Evolutionary conservation across 2,329 filamentous ascomycete genomes (phyloP), one percentile per base, ranked within the genome.

Genomic region (Monosporascus sp.): DNA sequence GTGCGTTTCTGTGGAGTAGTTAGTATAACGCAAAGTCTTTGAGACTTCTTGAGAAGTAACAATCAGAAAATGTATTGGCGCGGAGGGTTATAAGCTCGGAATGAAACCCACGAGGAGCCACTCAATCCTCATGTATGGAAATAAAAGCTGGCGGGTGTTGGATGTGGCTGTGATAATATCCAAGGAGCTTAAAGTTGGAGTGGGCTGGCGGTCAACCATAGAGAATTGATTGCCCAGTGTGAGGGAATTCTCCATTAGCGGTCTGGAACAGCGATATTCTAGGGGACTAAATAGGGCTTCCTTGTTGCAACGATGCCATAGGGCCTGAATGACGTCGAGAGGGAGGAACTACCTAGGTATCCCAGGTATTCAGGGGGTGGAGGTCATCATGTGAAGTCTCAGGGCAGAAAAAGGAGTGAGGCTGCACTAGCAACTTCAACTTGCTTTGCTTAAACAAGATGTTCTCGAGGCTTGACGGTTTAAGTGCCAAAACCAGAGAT

Each of bases 1-100:
- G 78, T 65, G 79, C 80, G 72, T 80, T 81, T 63, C 79, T 82
- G 59, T 56, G 24, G 47, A 50, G 55, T 50, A 49, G 53, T 62
- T 56, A 71, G 70, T 62, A 63, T 62, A 55, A 24, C 37, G 51
- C 52, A 49, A 51, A 56, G 55, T 58, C 49, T 45, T 45, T 31
- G 4, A 46, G 20, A 22, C 14, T 45, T 45, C 43, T 24, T 15
- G 22, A 8, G 14, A 17, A 46, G 20, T 27, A 27, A 46, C 6
- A 27, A 6, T 46, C 11, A 24, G 8, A 31, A 46, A 51, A 49
- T 46, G 47, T 18, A 15, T 52, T 48, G 27, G 11, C 37, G 9
- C 5, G 37, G 7, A 22, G n/a, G 41, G 41, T 25, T 44, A n/a
- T 6, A 22, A 7, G 15, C 6, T 18, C 43, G 6, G 25, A 7